A percentile compares a stretch with the other conserved stretches of the same genome.
These are phyloP conservation scores for Catenaria anguillulae DNA, from an alignment of 371 early-diverging fungal genomes.

Conservation along the genomic window DNA sequence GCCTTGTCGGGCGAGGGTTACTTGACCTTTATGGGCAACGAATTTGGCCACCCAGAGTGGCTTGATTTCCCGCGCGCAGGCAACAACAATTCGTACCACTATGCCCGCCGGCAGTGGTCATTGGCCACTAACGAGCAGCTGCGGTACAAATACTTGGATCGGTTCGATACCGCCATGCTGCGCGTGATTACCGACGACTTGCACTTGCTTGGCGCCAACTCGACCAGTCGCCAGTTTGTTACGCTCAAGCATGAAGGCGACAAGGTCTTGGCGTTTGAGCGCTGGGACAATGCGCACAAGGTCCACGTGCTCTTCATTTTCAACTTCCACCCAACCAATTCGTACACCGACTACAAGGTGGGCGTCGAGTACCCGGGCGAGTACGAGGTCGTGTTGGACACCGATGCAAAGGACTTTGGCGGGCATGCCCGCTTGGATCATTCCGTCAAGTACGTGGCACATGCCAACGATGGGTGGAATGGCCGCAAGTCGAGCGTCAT, in stretches of 20 bases:
- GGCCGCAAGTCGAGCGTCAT: background rate
- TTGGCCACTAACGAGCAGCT: slow-evolving; percentile 67
- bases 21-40: slow-evolving; percentile 89
- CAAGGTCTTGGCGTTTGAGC: slow-evolving; percentile 83
- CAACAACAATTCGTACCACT: slow-evolving; percentile 79
- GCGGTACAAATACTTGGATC: slow-evolving; percentile 79
- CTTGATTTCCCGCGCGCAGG: slow-evolving; percentile 92
- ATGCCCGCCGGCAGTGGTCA: slow-evolving; percentile 88
- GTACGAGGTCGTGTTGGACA: slow-evolving; percentile 57
- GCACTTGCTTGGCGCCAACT: slow-evolving; percentile 7
- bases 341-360: slow-evolving; percentile 71
- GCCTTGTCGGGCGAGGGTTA: slow-evolving; percentile 90
- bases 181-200: slow-evolving; percentile 40
- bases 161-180: slow-evolving; percentile 77
- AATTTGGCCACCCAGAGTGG: slow-evolving; percentile 98
- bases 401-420: slow-evolving; percentile 56
- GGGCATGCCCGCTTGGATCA: slow-evolving; percentile 62
- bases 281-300: slow-evolving; percentile 27
- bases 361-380: slow-evolving; percentile 53
- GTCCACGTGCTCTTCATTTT: slow-evolving; percentile 61
- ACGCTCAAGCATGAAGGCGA: slow-evolving; percentile 82
- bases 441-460: background rate
- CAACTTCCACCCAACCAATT: slow-evolving; percentile 82
- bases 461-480: background rate
- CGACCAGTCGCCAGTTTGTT: slow-evolving; percentile 30